Evolutionary conservation across 1,284 basidiomycete species (phyloP).

Genomic region (Xerocomus minutiporus): DNA sequence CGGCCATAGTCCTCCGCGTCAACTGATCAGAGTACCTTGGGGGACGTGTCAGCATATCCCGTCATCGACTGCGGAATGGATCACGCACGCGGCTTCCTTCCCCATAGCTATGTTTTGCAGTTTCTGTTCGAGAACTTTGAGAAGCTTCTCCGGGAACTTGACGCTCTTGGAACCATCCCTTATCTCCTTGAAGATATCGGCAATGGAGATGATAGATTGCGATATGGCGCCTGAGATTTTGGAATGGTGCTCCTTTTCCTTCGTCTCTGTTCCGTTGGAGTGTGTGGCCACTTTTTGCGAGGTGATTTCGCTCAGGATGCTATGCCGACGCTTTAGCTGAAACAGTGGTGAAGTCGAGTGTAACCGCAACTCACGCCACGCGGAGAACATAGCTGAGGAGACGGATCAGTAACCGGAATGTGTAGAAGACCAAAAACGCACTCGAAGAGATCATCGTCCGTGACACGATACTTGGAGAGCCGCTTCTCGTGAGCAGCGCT

Average conservation of each 20-base stretch:
- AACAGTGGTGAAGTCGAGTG: constrained; percentile 7
- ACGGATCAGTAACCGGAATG: constrained; percentile 13
- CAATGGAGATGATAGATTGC: constrained; percentile 68
- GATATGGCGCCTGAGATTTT: constrained; percentile 64
- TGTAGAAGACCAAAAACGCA: constrained; percentile 33
- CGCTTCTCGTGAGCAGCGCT: constrained; percentile 64
- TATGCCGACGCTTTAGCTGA: constrained; percentile 30
- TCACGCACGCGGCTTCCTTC: constrained; percentile 74
- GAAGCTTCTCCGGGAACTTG: constrained; percentile 87
- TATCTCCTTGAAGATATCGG: constrained; percentile 77
- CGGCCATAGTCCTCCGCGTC: constrained; percentile 81
- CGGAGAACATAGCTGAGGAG: constrained; percentile 66
- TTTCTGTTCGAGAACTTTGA: constrained; percentile 84
- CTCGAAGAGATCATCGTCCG: constrained; percentile 81
- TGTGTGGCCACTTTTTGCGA: constrained; percentile 52
- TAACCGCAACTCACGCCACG: constrained; percentile 57
- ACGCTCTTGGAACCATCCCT: constrained; percentile 75
- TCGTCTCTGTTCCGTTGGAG: constrained; percentile 40
- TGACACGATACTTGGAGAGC: constrained; percentile 67
- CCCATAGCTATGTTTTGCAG: constrained; percentile 90
- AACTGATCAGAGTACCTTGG: constrained; percentile 81
- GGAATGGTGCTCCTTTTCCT: constrained; percentile 59
- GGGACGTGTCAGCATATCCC: constrained; percentile 5
- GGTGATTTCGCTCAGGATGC: constrained; percentile 65
- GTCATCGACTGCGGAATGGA: constrained; percentile 2